Conservation (phyloP, 257 asterid species). For the Plantago major region DNA sequence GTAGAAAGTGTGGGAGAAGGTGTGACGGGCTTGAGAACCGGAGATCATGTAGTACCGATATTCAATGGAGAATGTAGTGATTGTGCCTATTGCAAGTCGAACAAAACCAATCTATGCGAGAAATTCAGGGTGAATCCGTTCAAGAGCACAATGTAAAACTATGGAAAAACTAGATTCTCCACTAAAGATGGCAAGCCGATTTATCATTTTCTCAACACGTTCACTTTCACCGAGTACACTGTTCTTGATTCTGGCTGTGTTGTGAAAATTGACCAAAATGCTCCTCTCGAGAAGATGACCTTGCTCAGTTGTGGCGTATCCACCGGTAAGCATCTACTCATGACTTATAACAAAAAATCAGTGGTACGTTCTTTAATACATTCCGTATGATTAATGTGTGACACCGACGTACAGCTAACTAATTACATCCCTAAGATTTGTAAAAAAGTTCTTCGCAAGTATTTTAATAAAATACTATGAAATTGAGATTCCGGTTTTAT, state of each 20-base stretch:
- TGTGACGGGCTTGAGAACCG: conserved; percentile 45
- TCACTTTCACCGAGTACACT: conserved; percentile 78
- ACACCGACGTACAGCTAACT: too few species aligned
- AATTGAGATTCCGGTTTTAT: too few species aligned
- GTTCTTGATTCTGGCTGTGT: conserved; percentile 69
- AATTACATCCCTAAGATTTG: too few species aligned
- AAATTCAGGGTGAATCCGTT: conserved; percentile 63
- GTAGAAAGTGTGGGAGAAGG: conserved; percentile 97
- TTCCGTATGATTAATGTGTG: too few species aligned
- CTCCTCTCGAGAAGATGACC: conserved; percentile 61
- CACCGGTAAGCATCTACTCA: conserved; percentile 39
- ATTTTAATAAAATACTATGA: too few species aligned
- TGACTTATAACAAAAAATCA: too few species aligned
- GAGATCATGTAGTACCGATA: conserved; percentile 73
- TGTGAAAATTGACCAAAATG: conserved; percentile 54
- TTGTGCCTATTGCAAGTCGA: conserved; percentile 58
- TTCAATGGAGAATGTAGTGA: conserved; percentile 84
- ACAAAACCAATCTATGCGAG: conserved; percentile 57
- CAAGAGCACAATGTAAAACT: conserved; percentile 53
- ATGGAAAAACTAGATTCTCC: conserved; percentile 58
- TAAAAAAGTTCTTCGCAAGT: too few species aligned
- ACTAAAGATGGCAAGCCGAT: conserved; percentile 56
- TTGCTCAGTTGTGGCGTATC: conserved; percentile 92
- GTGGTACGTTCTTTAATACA: too few species aligned
- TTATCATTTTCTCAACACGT: conserved; percentile 83